Evolutionary conservation across 495 filamentous ascomycete genomes (phyloP).

Genomic region (Penicillium flavigenum): DNA sequence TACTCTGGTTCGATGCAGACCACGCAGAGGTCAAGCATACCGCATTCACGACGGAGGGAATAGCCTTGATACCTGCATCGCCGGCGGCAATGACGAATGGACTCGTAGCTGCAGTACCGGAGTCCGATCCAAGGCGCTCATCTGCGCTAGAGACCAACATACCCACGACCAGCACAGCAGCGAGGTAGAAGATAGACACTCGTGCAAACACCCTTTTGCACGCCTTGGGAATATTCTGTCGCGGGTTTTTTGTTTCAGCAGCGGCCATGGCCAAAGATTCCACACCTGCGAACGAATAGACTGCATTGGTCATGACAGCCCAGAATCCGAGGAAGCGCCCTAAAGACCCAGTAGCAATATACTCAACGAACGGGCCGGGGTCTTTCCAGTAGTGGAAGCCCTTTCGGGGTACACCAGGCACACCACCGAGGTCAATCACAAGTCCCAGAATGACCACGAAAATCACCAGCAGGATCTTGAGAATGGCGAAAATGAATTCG

Average conservation of each 20-base stretch:
- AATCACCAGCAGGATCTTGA: conserved; percentile 52
- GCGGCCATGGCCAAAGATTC: conserved; percentile 54
- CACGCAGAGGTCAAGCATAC: conserved; percentile 48
- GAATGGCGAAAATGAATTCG: conserved; percentile 43
- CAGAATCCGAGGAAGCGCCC: conserved; percentile 58
- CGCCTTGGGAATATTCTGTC: conserved; percentile 46
- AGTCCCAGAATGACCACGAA: conserved; percentile 53
- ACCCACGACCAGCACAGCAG: conserved; percentile 45
- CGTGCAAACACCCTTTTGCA: conserved; percentile 46
- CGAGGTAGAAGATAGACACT: conserved; percentile 45
- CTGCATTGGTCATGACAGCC: conserved; percentile 58
- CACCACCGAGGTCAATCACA: conserved; percentile 43
- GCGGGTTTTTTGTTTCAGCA: conserved; percentile 47
- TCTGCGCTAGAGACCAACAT: conserved; percentile 52
- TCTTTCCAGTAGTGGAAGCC: conserved; percentile 54
- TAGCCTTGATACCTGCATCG: conserved; percentile 41
- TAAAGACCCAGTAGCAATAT: conserved; percentile 39
- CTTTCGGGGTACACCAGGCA: conserved; percentile 31
- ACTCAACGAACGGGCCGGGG: conserved; percentile 52
- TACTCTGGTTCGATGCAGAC: conserved; percentile 52
- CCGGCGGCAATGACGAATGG: conserved; percentile 56
- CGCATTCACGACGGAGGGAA: conserved; percentile 54
- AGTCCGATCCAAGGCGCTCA: conserved; percentile 43
- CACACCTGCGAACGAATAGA: conserved; percentile 59
- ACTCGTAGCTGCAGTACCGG: conserved; percentile 42